Percentiles rank a stretch among this genome's conserved stretches.
Conservation (phyloP, 352 stramenopile species). For the Globisporangium barbulae region DNA sequence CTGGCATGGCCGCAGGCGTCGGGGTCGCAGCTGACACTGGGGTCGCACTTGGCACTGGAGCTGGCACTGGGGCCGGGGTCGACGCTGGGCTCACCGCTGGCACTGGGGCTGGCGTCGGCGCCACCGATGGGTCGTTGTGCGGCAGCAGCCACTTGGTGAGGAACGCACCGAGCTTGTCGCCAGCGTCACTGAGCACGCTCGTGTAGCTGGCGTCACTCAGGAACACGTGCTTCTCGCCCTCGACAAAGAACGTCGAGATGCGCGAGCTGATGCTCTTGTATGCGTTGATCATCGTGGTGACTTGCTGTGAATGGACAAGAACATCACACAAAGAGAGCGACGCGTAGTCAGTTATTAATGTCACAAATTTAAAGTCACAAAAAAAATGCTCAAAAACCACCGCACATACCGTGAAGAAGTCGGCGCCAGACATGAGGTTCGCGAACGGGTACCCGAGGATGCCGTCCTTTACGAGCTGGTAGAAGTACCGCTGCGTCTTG, state of each 20-base stretch:
- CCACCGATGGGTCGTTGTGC: background rate
- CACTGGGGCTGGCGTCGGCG: conserved; percentile 4
- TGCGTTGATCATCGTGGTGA: conserved; percentile 22
- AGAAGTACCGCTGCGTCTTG: conserved; percentile 56
- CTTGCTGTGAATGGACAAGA: too few species aligned
- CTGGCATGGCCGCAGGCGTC: background rate
- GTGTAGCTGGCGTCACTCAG: conserved; percentile 11
- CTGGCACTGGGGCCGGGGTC: background rate
- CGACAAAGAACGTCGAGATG: conserved; percentile 30
- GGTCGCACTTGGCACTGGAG: background rate
- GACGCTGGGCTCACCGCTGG: background rate
- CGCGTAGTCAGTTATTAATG: too few species aligned
- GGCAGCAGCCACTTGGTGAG: conserved; percentile 5
- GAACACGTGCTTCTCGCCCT: conserved; percentile 31
- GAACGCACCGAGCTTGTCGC: conserved; percentile 6
- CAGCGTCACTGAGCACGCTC: conserved; percentile 4
- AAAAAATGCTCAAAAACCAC: too few species aligned
- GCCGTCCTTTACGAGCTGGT: conserved; percentile 48
- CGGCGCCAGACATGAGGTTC: conserved; percentile 41
- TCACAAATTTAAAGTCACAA: too few species aligned
- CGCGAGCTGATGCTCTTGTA: conserved; percentile 24
- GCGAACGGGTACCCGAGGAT: conserved; percentile 55
- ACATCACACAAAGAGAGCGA: too few species aligned
- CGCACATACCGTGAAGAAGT: conserved; percentile 23
- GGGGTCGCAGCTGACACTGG: background rate